Conservation (phyloP, 805 yeast species). For the Metschnikowia noctiluminum region DNA sequence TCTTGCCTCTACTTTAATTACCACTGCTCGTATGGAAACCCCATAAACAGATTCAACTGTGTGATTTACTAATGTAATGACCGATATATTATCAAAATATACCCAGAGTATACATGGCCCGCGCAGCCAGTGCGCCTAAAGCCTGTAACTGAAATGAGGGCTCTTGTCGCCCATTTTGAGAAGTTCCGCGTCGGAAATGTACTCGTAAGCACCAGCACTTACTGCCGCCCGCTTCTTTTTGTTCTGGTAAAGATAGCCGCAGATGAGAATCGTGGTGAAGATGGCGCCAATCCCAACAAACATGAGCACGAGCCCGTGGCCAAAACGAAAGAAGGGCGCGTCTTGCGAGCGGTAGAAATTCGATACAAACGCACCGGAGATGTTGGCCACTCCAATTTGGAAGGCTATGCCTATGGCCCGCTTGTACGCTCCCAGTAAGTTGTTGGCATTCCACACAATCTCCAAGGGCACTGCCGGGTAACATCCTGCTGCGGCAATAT, state of each 20-base stretch:
- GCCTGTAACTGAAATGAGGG: slow-evolving; percentile 34
- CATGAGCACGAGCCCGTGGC: slow-evolving; percentile 32
- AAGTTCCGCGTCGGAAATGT: slow-evolving; percentile 24
- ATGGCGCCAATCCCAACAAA: slow-evolving; percentile 28
- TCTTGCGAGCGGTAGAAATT: slow-evolving; percentile 30
- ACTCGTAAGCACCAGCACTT: slow-evolving; percentile 27
- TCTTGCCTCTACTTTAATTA: no score
- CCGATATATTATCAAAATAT: no score
- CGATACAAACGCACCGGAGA: slow-evolving; percentile 35
- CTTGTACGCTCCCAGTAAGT: slow-evolving; percentile 33
- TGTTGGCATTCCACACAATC: slow-evolving; percentile 37
- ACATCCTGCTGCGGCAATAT: slow-evolving; percentile 28
- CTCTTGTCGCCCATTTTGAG: slow-evolving; percentile 41
- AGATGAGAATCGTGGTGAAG: not conserved
- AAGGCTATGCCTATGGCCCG: slow-evolving; percentile 39
- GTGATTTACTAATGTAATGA: no score
- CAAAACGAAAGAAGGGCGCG: slow-evolving; percentile 25
- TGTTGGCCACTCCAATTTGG: slow-evolving; percentile 39
- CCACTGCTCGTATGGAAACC: no score
- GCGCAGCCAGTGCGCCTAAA: not conserved
- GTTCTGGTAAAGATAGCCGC: slow-evolving; percentile 4
- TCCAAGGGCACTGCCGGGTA: slow-evolving; percentile 29
- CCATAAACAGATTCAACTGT: no score
- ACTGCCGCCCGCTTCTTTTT: slow-evolving; percentile 11
- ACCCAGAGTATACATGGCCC: no score